phyloP scores from a whole-genome alignment of 805 yeast species.

The Wickerhamiella slavikovae region DNA sequence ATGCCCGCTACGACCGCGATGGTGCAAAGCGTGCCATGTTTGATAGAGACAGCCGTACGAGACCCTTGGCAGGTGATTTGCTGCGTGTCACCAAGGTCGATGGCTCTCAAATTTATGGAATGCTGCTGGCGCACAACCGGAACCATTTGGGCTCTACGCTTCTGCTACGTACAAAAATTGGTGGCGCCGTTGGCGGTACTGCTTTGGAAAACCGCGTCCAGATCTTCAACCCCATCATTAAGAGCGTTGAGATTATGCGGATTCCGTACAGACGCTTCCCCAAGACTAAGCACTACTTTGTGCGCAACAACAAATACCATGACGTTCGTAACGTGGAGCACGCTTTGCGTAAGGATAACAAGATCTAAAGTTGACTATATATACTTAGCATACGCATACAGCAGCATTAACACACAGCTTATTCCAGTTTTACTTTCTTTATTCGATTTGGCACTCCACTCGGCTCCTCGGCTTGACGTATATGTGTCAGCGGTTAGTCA shows the following conservation, averaged over 20 bases:
- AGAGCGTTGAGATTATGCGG: conserved; percentile 56
- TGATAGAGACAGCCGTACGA: conserved; percentile 24
- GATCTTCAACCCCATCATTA: conserved; percentile 57
- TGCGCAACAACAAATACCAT: conserved; percentile 34
- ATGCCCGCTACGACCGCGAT: conserved; percentile 43
- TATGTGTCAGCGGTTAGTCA: no score
- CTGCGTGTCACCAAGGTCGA: conserved; percentile 52
- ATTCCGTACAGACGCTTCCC: conserved; percentile 51
- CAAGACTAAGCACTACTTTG: conserved; percentile 77
- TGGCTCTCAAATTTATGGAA: conserved; percentile 45
- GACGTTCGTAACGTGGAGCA: conserved; percentile 21
- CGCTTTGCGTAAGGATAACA: no score
- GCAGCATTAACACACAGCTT: no score
- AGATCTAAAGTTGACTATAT: no score
- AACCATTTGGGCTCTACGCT: conserved; percentile 52
- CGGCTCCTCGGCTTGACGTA: no score
- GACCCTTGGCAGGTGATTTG: conserved; percentile 63
- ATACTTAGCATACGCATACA: no score
- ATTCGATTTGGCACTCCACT: no score
- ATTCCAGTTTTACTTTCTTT: no score
- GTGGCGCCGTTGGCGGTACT: conserved; percentile 58
- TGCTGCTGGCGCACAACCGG: conserved; percentile 56
- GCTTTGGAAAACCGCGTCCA: conserved; percentile 76
- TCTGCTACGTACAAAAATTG: conserved; percentile 62
- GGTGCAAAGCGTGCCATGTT: conserved; percentile 45